phyloP scores from a whole-genome alignment of 345 rosid species.

The Citrus glauca region DNA sequence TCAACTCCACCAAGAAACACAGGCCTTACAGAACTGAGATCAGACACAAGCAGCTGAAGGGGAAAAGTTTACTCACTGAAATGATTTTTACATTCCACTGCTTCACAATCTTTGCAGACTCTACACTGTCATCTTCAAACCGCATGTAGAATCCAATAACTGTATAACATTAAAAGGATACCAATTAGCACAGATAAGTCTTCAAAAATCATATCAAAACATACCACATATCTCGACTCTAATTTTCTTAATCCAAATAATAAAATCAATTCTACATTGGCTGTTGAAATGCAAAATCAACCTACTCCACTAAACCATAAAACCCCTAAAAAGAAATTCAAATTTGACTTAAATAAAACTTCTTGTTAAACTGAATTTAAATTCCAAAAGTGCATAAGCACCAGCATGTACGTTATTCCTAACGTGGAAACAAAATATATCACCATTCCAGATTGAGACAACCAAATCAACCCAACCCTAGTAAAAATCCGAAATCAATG shows the following conservation, averaged over 20 bases:
- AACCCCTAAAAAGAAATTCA: not conserved
- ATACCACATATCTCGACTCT: not conserved
- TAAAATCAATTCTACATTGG: not conserved
- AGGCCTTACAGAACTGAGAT: not conserved
- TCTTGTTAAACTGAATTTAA: not conserved
- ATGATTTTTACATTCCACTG: conserved; percentile 99
- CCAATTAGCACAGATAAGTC: not conserved
- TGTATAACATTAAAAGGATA: conserved; percentile 29
- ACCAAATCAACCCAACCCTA: not conserved
- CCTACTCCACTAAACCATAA: not conserved
- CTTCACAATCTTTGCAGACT: conserved; percentile 87
- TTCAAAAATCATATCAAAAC: not conserved
- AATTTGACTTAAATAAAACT: not conserved
- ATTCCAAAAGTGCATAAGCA: not conserved
- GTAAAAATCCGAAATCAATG: not conserved
- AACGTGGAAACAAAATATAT: not conserved
- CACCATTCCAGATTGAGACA: not conserved
- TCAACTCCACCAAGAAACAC: not conserved
- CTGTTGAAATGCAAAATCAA: not conserved
- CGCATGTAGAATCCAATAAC: conserved; percentile 92
- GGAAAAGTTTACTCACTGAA: conserved; percentile 47
- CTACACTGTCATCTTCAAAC: conserved; percentile 96
- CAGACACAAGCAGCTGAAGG: not conserved
- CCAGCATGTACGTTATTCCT: not conserved
- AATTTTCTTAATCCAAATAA: not conserved